Conservation (phyloP, 148 eudicot species). For the Amaranthus palmeri region DNA sequence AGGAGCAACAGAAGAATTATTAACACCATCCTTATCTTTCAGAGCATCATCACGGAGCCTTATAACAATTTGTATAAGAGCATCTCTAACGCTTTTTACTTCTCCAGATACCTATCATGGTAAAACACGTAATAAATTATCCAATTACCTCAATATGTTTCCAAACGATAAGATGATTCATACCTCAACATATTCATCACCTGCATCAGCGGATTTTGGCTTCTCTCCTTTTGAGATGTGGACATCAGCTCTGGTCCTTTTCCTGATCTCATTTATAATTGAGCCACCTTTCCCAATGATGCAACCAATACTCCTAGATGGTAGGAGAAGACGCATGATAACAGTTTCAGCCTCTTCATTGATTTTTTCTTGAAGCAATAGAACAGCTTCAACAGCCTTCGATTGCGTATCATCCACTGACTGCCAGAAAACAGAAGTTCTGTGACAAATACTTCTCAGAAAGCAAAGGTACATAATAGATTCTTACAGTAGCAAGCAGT, state of each 20-base stretch:
- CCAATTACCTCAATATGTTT: not conserved
- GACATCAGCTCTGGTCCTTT: slow-evolving; percentile 70
- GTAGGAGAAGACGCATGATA: slow-evolving; percentile 57
- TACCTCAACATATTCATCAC: slow-evolving; percentile 82
- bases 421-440: slow-evolving; percentile 34
- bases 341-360: slow-evolving; percentile 73
- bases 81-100: slow-evolving; percentile 74
- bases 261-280: slow-evolving; percentile 80
- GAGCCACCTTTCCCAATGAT: slow-evolving; percentile 90
- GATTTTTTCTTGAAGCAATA: slow-evolving; percentile 87
- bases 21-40: slow-evolving; percentile 50
- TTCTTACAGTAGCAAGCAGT: not conserved
- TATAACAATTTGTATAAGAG: slow-evolving; percentile 76
- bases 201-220: slow-evolving; percentile 57
- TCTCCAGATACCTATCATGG: slow-evolving; percentile 63
- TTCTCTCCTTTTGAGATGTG: slow-evolving; percentile 71
- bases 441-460: not conserved
- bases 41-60: slow-evolving; percentile 84
- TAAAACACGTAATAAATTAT: not conserved
- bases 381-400: slow-evolving; percentile 86
- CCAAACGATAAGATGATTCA: slow-evolving; percentile 4
- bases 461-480: not conserved
- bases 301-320: slow-evolving; percentile 81
- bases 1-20: slow-evolving; percentile 40
- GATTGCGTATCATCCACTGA: slow-evolving; percentile 74